Evolutionary conservation across 2,329 filamentous ascomycete species (phyloP).

Genomic region (Nemania abortiva): DNA sequence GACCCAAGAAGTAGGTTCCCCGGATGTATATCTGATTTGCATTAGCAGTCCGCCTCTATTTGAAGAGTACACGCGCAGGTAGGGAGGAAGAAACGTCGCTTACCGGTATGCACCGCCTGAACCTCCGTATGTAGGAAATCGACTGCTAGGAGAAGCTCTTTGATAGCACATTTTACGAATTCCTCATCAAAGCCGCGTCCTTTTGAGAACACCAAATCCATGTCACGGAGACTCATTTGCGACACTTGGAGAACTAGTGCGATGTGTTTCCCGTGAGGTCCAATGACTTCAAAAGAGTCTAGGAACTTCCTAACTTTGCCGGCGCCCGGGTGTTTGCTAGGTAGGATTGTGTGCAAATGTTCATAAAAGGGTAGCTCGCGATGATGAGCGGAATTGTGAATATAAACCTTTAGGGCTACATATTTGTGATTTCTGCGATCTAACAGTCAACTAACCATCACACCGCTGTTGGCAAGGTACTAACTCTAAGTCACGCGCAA

Average conservation of each 20-base stretch:
- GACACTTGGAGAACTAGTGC: neutral
- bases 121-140: slow-evolving; percentile 1
- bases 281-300: neutral
- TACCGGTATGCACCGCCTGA: neutral
- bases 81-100: neutral
- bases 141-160: neutral
- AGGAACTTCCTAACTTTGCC: neutral
- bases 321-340: neutral
- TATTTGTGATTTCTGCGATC: neutral
- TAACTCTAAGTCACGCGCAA: neutral
- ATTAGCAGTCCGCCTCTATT: neutral
- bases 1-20: neutral
- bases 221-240: neutral
- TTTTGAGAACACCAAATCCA: neutral
- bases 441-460: neutral
- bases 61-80: neutral
- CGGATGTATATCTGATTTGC: neutral
- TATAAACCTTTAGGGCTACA: neutral
- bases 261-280: neutral
- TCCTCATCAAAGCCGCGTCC: neutral
- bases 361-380: neutral
- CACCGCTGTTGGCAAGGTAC: neutral
- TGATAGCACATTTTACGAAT: neutral
- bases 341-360: neutral
- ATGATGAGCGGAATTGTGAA: neutral